These are phyloP conservation scores for Candida rishiriensis DNA, from an alignment of 805 yeast genomes.

Conservation along the genomic window DNA sequence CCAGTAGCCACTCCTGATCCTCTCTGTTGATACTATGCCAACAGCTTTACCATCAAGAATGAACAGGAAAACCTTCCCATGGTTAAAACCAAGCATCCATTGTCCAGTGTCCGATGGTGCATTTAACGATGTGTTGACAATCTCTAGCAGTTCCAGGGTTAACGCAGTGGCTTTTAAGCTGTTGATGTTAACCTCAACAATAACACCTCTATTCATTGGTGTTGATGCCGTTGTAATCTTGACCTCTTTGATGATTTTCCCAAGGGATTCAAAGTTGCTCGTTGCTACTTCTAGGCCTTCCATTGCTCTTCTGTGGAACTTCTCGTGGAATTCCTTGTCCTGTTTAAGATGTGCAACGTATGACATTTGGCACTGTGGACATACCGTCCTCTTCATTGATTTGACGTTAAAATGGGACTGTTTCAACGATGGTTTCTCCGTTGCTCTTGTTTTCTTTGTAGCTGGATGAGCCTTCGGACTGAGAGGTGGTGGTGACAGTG, in stretches of 20 bases:
- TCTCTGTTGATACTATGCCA: constrained; percentile 54
- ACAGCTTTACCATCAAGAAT: constrained; percentile 41
- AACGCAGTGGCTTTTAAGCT: constrained; percentile 31
- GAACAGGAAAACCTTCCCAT: constrained; percentile 48
- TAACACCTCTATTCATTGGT: constrained; percentile 7
- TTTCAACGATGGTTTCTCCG: background rate
- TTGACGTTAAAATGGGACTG: constrained; percentile 19
- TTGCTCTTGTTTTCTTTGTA: constrained; percentile 1
- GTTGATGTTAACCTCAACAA: constrained; percentile 33
- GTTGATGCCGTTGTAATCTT: constrained; percentile 1
- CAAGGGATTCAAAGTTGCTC: constrained; percentile 1
- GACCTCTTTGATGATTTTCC: constrained; percentile 5
- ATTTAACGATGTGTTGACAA: constrained; percentile 57
- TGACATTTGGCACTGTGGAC: constrained; percentile 52
- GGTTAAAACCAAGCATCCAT: constrained; percentile 19
- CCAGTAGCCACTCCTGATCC: constrained; percentile 49
- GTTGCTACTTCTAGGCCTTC: constrained; percentile 15
- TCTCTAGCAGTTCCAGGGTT: constrained; percentile 37
- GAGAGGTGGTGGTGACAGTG: constrained; percentile 11
- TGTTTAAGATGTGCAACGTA: constrained; percentile 36
- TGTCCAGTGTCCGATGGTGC: constrained; percentile 39
- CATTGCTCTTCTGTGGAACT: constrained; percentile 45
- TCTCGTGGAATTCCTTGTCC: constrained; percentile 45
- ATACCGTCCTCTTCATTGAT: constrained; percentile 26
- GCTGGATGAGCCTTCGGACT: constrained; percentile 1